Conservation (phyloP, 768 basidiomycete species). For the Suillus spraguei region DNA sequence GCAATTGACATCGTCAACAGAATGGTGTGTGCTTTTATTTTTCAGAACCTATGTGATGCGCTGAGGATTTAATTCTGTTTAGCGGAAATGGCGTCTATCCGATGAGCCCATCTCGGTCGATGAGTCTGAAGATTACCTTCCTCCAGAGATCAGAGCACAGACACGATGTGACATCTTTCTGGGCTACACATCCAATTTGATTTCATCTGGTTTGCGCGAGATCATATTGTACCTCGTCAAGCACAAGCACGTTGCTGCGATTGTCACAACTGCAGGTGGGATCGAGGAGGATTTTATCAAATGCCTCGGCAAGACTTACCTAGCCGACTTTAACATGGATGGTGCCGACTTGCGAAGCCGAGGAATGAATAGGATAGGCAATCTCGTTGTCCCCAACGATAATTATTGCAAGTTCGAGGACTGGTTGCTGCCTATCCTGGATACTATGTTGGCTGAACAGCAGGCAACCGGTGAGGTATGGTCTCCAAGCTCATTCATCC, state of each 20-base stretch:
- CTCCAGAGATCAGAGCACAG: slow-evolving; percentile 61
- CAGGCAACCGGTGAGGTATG: slow-evolving; percentile 67
- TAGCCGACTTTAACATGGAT: slow-evolving; percentile 91
- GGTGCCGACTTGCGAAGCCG: slow-evolving; percentile 83
- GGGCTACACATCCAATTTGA: slow-evolving; percentile 98
- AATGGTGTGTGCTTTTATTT: slow-evolving; percentile 62
- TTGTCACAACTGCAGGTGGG: slow-evolving; percentile 98
- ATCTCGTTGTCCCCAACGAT: slow-evolving; percentile 94
- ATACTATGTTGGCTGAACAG: slow-evolving; percentile 90
- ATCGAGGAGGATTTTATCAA: slow-evolving; percentile 99
- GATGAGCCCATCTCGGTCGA: slow-evolving; percentile 76
- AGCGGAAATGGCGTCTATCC: slow-evolving; percentile 90
- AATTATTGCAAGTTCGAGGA: slow-evolving; percentile 99
- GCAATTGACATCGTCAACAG: slow-evolving; percentile 91
- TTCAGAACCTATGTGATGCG: background rate
- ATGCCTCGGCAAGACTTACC: slow-evolving; percentile 94
- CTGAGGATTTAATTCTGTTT: slow-evolving; percentile 1
- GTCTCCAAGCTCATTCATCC: slow-evolving; percentile 95
- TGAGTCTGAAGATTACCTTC: slow-evolving; percentile 66
- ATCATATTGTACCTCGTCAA: slow-evolving; percentile 91
- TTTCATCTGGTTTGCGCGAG: slow-evolving; percentile 96
- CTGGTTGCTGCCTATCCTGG: slow-evolving; percentile 95
- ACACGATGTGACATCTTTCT: slow-evolving; percentile 90
- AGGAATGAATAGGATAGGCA: slow-evolving; percentile 98
- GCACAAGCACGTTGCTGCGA: slow-evolving; percentile 82